Conservation (phyloP, 2,329 filamentous ascomycete species). For the Fusarium chuoi region DNA sequence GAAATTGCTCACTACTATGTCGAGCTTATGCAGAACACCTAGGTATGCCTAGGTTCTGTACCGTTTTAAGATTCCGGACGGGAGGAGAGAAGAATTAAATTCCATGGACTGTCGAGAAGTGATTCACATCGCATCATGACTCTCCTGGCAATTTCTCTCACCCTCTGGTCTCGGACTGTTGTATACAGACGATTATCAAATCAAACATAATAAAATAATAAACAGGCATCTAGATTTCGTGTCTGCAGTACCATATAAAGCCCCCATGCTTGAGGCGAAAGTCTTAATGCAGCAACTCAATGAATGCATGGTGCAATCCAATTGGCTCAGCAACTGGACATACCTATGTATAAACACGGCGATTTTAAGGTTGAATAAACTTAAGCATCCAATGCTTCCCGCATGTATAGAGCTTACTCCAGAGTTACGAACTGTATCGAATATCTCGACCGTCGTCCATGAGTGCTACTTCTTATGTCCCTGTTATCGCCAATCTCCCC, state of each 20-base stretch:
- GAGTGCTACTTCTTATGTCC: not conserved
- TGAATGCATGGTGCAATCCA: not conserved
- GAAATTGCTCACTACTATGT: too few species aligned
- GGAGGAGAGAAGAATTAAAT: not conserved
- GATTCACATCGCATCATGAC: not conserved
- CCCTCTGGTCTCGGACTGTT: too few species aligned
- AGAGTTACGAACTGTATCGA: not conserved
- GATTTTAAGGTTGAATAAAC: not conserved
- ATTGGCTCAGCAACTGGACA: not conserved
- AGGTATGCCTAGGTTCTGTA: too few species aligned
- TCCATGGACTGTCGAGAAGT: not conserved
- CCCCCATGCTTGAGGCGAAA: not conserved
- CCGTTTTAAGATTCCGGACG: too few species aligned
- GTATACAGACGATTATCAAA: not conserved
- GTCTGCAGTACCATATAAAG: not conserved
- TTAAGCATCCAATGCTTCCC: not conserved
- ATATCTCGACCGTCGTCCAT: not conserved
- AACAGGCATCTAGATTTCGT: not conserved
- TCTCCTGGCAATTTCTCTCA: not conserved
- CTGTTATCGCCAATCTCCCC: rapidly evolving
- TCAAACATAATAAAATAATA: too few species aligned
- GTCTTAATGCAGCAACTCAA: not conserved
- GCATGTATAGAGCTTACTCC: too few species aligned
- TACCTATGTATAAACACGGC: not conserved
- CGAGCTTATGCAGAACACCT: too few species aligned